phyloP scores from a whole-genome alignment of 495 filamentous ascomycete genomes.

The Penicillium egyptiacum region DNA sequence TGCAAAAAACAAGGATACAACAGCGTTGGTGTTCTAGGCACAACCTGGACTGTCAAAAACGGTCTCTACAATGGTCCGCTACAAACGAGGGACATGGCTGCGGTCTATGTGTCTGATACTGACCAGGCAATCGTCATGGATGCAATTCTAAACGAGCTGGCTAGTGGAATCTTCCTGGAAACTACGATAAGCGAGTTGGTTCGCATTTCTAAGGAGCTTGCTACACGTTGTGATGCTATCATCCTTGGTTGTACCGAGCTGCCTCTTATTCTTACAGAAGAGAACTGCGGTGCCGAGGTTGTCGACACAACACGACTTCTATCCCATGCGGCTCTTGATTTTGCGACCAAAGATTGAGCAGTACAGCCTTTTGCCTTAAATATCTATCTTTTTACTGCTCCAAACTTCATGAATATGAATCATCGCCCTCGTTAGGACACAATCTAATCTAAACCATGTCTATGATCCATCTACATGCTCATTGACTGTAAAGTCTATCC shows the following conservation, averaged over 20 bases:
- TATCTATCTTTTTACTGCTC: background rate
- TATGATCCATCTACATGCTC: conserved; percentile 7
- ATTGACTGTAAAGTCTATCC: conserved; percentile 15
- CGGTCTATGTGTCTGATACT: conserved; percentile 9
- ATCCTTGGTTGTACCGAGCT: conserved; percentile 13
- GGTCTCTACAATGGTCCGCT: conserved; percentile 10
- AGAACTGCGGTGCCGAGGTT: conserved; percentile 11
- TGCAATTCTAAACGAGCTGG: conserved; percentile 3
- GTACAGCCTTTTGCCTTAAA: background rate
- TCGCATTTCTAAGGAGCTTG: conserved; percentile 9
- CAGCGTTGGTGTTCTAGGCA: conserved; percentile 8
- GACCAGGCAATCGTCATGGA: conserved; percentile 10
- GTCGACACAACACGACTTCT: conserved; percentile 13
- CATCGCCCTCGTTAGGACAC: background rate
- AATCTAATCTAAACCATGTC: conserved; percentile 9
- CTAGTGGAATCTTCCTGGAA: conserved; percentile 7
- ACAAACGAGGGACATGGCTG: conserved; percentile 1
- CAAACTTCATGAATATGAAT: conserved; percentile 1
- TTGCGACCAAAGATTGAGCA: conserved; percentile 5
- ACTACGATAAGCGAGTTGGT: background rate
- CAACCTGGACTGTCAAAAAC: conserved; percentile 4
- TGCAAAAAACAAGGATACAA: conserved; percentile 9
- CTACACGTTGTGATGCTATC: conserved; percentile 9
- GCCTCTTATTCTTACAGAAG: conserved; percentile 10
- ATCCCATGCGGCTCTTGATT: conserved; percentile 10